Conservation (phyloP, 2,329 filamentous ascomycete species). For the Xylaria hypoxylon region DNA sequence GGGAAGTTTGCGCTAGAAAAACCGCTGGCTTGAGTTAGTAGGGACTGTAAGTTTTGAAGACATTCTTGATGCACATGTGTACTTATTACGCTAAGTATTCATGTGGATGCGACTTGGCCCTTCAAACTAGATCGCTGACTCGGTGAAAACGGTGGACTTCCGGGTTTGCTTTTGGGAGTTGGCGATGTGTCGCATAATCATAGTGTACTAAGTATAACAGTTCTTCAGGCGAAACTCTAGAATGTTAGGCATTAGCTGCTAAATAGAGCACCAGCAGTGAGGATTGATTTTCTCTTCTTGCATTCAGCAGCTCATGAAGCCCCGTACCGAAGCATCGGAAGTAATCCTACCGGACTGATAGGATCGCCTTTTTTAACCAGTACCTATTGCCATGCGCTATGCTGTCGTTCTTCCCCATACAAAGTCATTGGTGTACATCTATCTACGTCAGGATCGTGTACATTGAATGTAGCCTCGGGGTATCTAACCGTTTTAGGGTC, state of each 20-base stretch:
- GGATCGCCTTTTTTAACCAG: too few species aligned
- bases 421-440: too few species aligned
- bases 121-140: neutral
- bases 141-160: constrained; percentile 1
- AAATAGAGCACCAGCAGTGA: neutral
- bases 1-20: neutral
- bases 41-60: too few species aligned
- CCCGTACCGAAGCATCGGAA: neutral
- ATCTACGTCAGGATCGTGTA: too few species aligned
- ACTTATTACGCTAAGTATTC: too few species aligned
- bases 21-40: neutral
- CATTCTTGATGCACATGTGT: too few species aligned
- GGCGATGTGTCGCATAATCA: constrained; percentile 23
- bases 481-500: constrained; percentile 18
- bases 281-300: neutral
- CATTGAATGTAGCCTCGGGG: constrained; percentile 26
- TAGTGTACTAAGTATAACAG: neutral
- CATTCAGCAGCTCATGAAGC: neutral
- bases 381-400: neutral
- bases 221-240: neutral
- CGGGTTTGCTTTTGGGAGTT: constrained; percentile 7
- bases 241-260: neutral
- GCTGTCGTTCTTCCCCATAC: too few species aligned
- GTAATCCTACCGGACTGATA: neutral
- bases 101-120: neutral